Base-by-base conservation (phyloP, 768 basidiomycete species). In the Rhodotorula graminis region DNA sequence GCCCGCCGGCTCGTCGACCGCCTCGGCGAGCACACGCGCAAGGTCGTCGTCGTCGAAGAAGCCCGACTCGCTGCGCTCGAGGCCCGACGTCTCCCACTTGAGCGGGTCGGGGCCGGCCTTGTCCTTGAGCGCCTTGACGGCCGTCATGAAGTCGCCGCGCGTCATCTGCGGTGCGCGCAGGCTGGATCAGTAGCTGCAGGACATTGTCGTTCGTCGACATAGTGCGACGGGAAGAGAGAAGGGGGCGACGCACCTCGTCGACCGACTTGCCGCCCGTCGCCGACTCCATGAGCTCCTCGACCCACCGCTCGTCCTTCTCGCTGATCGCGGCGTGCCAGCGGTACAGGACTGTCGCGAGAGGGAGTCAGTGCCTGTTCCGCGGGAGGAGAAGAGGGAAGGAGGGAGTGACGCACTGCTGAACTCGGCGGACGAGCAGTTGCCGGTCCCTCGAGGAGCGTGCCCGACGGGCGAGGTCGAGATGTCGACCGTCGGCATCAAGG, bases 261-360 rank as follows among this genome's bases (percentile, higher is more conserved):
- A 61, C 61, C 7, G 65, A 61, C 58, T 53, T 66, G 40, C 59
- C 37, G 67, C n/a, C 53, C n/a, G 79, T 11, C 25, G n/a, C 72
- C 18, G 72, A 18, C 27, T 57, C 49, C 78, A 91, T 86, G n/a
- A 87, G 80, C 29, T 76, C 71, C 61, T 81, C 80, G 27, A 81
- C 78, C 82, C 82, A 83, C 14, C 72, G 11, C 57, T 82, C 79
- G 73, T 81, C 80, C 23, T 74, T 61, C 49, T 67, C 29, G 14
- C 80, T 80, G 31, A 81, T 81, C 47, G 76, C 79, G 5, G 79
- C 78, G 69, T 80, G 83, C 81, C 80, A 72, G 46, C 66, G 71
- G 66, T 72, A 72, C 37, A 72, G 50, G 53, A 55, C 53, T 55
- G n/a, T 12, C 27, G 5, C 10, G 11, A 27, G n/a, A 12, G 12